Percentiles rank a stretch among this genome's conserved stretches.
phyloP scores from a whole-genome alignment of 768 basidiomycete species.

The Chalciporus piperatus region DNA sequence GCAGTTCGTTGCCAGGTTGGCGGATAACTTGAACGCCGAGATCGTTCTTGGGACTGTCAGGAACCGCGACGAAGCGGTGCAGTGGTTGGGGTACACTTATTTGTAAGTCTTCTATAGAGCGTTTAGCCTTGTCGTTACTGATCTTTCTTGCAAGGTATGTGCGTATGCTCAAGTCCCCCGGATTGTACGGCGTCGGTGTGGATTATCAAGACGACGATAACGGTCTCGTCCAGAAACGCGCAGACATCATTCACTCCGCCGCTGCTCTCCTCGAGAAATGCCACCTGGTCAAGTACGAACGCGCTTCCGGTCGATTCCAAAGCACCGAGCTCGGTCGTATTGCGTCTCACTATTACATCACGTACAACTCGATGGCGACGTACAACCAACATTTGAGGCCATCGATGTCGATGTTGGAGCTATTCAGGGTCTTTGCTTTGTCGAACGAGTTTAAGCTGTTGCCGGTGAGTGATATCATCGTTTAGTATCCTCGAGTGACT shows the following conservation, averaged over 20 bases:
- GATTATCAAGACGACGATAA: slow-evolving; percentile 90
- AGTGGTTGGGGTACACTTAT: slow-evolving; percentile 96
- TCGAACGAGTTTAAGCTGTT: slow-evolving; percentile 94
- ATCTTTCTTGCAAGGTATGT: slow-evolving; percentile 61
- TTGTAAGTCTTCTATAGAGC: slow-evolving; percentile 49
- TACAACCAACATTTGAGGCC: slow-evolving; percentile 93
- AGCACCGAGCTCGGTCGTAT: slow-evolving; percentile 92
- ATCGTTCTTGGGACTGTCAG: slow-evolving; percentile 92
- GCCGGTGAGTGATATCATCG: slow-evolving; percentile 47
- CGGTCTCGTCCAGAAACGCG: slow-evolving; percentile 85
- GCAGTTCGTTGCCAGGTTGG: slow-evolving; percentile 88
- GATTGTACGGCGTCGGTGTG: slow-evolving; percentile 80
- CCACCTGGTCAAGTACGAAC: slow-evolving; percentile 91
- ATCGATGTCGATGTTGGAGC: slow-evolving; percentile 83
- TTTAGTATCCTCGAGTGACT: neutral
- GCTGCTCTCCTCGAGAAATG: slow-evolving; percentile 93
- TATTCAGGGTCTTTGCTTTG: slow-evolving; percentile 93
- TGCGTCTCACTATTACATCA: slow-evolving; percentile 94
- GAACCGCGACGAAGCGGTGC: slow-evolving; percentile 95
- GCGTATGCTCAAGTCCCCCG: slow-evolving; percentile 89
- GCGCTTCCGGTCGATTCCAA: slow-evolving; percentile 83
- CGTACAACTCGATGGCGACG: slow-evolving; percentile 91
- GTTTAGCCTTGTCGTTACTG: slow-evolving; percentile 4
- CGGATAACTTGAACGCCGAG: slow-evolving; percentile 96
- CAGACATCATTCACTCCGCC: slow-evolving; percentile 90